These are phyloP conservation scores for Metarhizium rileyi DNA, from an alignment of 2,329 filamentous ascomycete species.

Conservation along the genomic window DNA sequence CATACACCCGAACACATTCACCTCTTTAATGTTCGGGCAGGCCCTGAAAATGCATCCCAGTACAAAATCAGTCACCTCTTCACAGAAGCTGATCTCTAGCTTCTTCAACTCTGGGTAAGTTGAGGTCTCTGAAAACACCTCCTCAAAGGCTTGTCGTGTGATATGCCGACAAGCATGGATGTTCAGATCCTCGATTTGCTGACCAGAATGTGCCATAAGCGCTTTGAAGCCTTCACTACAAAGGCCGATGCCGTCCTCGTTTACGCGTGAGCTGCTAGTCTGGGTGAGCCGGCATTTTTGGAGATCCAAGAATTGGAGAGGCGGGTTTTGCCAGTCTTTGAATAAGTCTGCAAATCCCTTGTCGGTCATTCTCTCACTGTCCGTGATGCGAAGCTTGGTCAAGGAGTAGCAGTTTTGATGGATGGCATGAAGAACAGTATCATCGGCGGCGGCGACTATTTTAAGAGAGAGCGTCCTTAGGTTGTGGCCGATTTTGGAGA, in stretches of 20 bases:
- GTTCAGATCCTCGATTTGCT: constrained; percentile 55
- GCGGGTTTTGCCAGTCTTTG: constrained; percentile 62
- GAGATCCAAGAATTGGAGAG: constrained; percentile 62
- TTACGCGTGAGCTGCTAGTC: constrained; percentile 55
- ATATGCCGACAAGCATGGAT: constrained; percentile 83
- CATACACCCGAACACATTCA: constrained; percentile 59
- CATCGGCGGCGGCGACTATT: constrained; percentile 55
- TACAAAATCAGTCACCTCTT: constrained; percentile 54
- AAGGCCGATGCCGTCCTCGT: constrained; percentile 58
- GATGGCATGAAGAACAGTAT: constrained; percentile 60
- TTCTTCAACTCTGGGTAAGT: constrained; percentile 58
- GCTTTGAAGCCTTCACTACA: constrained; percentile 67
- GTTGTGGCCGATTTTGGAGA: constrained; percentile 51
- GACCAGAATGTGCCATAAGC: constrained; percentile 75
- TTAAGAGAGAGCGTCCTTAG: constrained; percentile 74
- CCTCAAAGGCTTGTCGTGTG: constrained; percentile 57
- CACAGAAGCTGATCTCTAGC: constrained; percentile 71
- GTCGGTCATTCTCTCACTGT: constrained; percentile 69
- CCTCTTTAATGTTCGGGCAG: constrained; percentile 49
- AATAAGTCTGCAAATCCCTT: constrained; percentile 65
- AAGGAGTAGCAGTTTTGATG: constrained; percentile 60
- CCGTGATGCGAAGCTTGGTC: constrained; percentile 69
- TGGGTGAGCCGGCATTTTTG: constrained; percentile 71
- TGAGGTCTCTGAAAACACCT: constrained; percentile 55
- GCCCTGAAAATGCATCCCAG: constrained; percentile 53